Conservation (phyloP, 495 filamentous ascomycete species). For the Aspergillus sclerotiicarbonarius region DNA sequence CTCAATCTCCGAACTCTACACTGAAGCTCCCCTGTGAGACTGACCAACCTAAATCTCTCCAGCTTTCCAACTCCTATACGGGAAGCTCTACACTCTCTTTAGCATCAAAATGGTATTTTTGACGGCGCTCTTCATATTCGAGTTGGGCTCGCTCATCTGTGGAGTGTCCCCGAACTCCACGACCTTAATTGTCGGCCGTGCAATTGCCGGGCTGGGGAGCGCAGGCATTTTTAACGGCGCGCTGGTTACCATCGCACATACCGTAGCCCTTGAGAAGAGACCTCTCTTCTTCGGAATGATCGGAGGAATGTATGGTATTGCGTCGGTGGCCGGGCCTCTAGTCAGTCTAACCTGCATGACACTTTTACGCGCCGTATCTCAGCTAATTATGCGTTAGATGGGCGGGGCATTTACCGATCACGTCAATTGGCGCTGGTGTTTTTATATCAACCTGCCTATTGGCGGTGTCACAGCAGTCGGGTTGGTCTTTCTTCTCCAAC, state of each 20-base stretch:
- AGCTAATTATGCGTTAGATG: constrained; percentile 6
- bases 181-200: constrained; percentile 67
- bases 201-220: constrained; percentile 64
- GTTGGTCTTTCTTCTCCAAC: constrained; percentile 33
- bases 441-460: constrained; percentile 58
- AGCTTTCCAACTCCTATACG: not conserved
- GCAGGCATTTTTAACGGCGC: constrained; percentile 21
- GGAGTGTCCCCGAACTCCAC: constrained; percentile 21
- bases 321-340: constrained; percentile 44
- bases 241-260: constrained; percentile 38
- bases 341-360: too few relatives aligned
- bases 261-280: constrained; percentile 42
- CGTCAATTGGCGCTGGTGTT: constrained; percentile 56
- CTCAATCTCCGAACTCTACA: not conserved
- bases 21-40: not conserved
- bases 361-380: not conserved
- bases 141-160: constrained; percentile 18
- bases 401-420: constrained; percentile 49
- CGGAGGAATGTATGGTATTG: constrained; percentile 45
- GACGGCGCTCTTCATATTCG: constrained; percentile 7
- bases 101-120: constrained; percentile 8
- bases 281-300: constrained; percentile 49
- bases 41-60: not conserved
- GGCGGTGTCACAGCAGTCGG: constrained; percentile 48
- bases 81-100: constrained; percentile 6